These are phyloP conservation scores for Aspergillus texensis DNA, from an alignment of 2,329 filamentous ascomycete genomes.

Conservation along the genomic window DNA sequence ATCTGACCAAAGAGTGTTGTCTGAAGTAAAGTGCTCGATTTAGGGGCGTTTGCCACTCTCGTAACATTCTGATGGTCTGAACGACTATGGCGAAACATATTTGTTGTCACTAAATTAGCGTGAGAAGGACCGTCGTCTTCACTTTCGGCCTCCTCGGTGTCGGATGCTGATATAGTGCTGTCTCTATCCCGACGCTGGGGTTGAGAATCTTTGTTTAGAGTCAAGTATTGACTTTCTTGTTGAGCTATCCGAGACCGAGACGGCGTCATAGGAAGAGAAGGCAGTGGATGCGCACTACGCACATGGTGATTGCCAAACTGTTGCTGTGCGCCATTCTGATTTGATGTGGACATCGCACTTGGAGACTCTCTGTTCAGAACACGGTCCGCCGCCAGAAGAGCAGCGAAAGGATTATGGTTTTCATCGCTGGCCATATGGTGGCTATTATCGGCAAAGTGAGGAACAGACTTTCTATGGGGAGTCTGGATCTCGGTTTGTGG, in stretches of 20 bases:
- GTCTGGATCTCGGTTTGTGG: slow-evolving; percentile 56
- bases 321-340: slow-evolving; percentile 53
- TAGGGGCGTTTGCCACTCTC: slow-evolving; percentile 42
- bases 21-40: slow-evolving; percentile 56
- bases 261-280: slow-evolving; percentile 80
- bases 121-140: slow-evolving; percentile 71
- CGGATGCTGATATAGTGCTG: slow-evolving; percentile 77
- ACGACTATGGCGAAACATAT: slow-evolving; percentile 67
- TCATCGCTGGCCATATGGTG: slow-evolving; percentile 51
- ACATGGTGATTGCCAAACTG: slow-evolving; percentile 62
- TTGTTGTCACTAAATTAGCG: slow-evolving; percentile 75
- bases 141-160: slow-evolving; percentile 54
- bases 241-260: slow-evolving; percentile 55
- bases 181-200: slow-evolving; percentile 68
- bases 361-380: slow-evolving; percentile 77
- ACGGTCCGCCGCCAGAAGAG: slow-evolving; percentile 72
- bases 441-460: slow-evolving; percentile 43
- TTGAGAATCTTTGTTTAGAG: slow-evolving; percentile 58
- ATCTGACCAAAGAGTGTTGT: slow-evolving; percentile 65
- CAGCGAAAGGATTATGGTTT: slow-evolving; percentile 70
- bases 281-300: slow-evolving; percentile 79
- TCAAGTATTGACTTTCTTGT: slow-evolving; percentile 58
- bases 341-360: slow-evolving; percentile 73
- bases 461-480: slow-evolving; percentile 44
- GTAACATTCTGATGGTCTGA: slow-evolving; percentile 40